Conservation (phyloP, 805 yeast genomes). For the Wickerhamomyces kurtzmanii region DNA sequence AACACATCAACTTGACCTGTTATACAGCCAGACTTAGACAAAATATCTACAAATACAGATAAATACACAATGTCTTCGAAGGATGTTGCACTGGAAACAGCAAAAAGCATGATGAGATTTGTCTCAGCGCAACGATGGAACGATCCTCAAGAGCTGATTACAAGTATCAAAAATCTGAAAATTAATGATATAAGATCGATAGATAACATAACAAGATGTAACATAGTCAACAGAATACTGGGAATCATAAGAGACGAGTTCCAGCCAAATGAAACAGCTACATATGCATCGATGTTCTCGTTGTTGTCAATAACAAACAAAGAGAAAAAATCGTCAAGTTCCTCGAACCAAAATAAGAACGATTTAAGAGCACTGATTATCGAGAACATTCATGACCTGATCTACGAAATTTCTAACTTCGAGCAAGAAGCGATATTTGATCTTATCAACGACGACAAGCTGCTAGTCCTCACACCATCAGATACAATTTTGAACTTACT, state of each 20-base stretch:
- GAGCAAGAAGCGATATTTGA: constrained; percentile 91
- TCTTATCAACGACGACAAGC: constrained; percentile 86
- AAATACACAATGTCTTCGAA: constrained; percentile 10
- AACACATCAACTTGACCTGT: no score
- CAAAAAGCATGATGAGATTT: constrained; percentile 79
- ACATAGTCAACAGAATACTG: constrained; percentile 81
- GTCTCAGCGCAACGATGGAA: constrained; percentile 87
- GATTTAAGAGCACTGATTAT: constrained; percentile 81
- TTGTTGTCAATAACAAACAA: constrained; percentile 54
- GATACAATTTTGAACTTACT: constrained; percentile 82
- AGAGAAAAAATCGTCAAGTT: constrained; percentile 13
- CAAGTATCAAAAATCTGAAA: constrained; percentile 68
- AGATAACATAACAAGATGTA: constrained; percentile 80
- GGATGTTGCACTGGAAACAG: constrained; percentile 71
- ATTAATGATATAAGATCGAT: constrained; percentile 62
- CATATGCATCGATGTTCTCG: constrained; percentile 46
- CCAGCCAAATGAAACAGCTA: constrained; percentile 26
- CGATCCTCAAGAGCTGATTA: constrained; percentile 61
- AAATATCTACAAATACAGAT: no score
- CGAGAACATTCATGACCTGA: constrained; percentile 85
- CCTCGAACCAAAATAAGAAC: constrained; percentile 18
- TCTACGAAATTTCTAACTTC: constrained; percentile 83
- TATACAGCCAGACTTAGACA: no score
- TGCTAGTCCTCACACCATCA: constrained; percentile 76
- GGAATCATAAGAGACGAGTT: constrained; percentile 84